Percentiles rank a stretch among this genome's conserved stretches.
These are phyloP conservation scores for Trichoderma semiorbis DNA, from an alignment of 2,329 filamentous ascomycete species.

Conservation along the genomic window DNA sequence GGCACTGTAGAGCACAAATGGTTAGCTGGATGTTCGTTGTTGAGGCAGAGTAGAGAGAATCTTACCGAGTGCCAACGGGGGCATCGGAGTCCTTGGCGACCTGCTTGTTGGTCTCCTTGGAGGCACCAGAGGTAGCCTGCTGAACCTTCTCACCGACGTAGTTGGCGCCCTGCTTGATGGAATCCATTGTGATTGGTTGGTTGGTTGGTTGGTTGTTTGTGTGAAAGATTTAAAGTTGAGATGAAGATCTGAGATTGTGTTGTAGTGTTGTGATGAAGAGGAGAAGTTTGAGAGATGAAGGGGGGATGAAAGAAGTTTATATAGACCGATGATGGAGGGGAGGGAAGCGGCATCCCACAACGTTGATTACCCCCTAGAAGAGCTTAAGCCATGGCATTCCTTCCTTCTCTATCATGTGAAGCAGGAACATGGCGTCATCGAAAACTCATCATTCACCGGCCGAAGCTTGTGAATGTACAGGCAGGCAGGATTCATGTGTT, in stretches of 20 bases:
- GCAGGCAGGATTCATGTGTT: neutral
- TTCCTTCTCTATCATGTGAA: conserved; percentile 12
- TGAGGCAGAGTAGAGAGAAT: neutral
- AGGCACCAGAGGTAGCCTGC: conserved; percentile 51
- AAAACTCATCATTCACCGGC: neutral
- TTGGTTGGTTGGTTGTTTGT: conserved; percentile 15
- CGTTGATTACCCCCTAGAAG: neutral
- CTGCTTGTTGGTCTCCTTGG: conserved; percentile 68
- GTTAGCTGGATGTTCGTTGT: neutral
- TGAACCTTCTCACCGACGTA: conserved; percentile 62
- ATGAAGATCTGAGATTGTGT: conserved; percentile 1
- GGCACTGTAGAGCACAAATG: conserved; percentile 32
- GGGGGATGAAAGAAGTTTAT: conserved; percentile 14
- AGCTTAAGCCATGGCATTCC: conserved; percentile 9
- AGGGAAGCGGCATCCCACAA: neutral
- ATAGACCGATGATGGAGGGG: conserved; percentile 9
- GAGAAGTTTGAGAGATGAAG: neutral
- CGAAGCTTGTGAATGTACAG: neutral
- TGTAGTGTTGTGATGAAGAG: conserved; percentile 17
- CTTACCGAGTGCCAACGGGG: conserved; percentile 51
- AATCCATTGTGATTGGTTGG: conserved; percentile 46
- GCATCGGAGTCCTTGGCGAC: conserved; percentile 61
- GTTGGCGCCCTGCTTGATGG: conserved; percentile 60
- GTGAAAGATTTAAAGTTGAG: neutral
- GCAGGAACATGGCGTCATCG: conserved; percentile 19